Evolutionary conservation across 805 yeast genomes (phyloP).

Genomic region (Suhomyces emberorum): DNA sequence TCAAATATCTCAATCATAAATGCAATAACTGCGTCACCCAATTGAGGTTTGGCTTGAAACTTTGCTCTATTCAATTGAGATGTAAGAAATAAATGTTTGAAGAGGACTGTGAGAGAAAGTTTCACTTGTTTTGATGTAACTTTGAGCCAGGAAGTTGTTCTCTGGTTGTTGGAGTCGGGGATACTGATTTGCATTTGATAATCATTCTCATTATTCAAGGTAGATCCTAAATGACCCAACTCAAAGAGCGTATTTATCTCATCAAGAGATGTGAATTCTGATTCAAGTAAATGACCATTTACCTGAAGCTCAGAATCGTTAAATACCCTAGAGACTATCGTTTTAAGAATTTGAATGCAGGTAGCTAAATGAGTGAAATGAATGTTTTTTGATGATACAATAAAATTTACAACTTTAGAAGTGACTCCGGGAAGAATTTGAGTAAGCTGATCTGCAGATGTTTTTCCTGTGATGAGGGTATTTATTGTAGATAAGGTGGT

Average conservation of each 20-base stretch:
- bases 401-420: slow-evolving; percentile 31
- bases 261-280: slow-evolving; percentile 7
- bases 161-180: slow-evolving; percentile 2
- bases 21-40: slow-evolving; percentile 19
- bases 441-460: slow-evolving; percentile 31
- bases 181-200: slow-evolving; percentile 5
- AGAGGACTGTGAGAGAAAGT: slow-evolving; percentile 28
- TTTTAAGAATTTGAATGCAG: slow-evolving; percentile 20
- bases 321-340: slow-evolving; percentile 27
- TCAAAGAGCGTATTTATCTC: slow-evolving; percentile 14
- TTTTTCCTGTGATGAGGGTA: slow-evolving; percentile 12
- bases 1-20: slow-evolving; percentile 21
- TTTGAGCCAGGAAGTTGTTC: slow-evolving; percentile 32
- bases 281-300: background rate
- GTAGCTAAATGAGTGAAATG: slow-evolving; percentile 20
- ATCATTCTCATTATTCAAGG: background rate
- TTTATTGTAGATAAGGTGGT: slow-evolving; percentile 13
- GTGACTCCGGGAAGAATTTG: slow-evolving; percentile 40
- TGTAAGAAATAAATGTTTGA: slow-evolving; percentile 25
- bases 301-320: slow-evolving; percentile 20
- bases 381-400: slow-evolving; percentile 16
- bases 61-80: slow-evolving; percentile 16
- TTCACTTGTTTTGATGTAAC: slow-evolving; percentile 40
- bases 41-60: slow-evolving; percentile 20
- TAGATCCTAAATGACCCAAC: background rate